These are phyloP conservation scores for Raphanus raphanistrum DNA, from an alignment of 345 rosid genomes.

Conservation along the genomic window DNA sequence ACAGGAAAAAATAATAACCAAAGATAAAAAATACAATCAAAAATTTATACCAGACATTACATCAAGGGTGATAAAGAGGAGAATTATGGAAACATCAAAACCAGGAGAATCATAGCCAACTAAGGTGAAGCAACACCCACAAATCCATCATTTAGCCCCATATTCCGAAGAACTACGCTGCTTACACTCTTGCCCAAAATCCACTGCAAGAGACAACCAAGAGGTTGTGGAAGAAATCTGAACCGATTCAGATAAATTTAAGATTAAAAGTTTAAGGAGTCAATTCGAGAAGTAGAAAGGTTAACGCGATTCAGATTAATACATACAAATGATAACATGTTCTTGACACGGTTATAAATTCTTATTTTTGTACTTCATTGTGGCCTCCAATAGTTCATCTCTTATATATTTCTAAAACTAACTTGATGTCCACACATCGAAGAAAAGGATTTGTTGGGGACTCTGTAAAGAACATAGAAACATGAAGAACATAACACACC, in stretches of 20 bases:
- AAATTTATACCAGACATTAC: neutral
- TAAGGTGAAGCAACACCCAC: conserved; percentile 95
- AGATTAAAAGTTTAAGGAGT: no score
- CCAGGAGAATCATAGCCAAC: conserved; percentile 95
- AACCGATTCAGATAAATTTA: no score
- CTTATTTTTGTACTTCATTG: conserved; percentile 54
- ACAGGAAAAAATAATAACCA: conserved; percentile 28
- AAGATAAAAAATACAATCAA: neutral
- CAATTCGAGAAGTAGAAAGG: no score
- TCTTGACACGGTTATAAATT: no score
- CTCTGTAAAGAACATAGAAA: conserved; percentile 83
- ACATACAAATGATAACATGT: no score
- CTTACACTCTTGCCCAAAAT: conserved; percentile 85
- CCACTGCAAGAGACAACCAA: conserved; percentile 99
- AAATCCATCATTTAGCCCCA: conserved; percentile 77
- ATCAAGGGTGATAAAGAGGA: conserved; percentile 1
- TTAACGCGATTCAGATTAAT: no score
- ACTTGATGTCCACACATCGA: conserved; percentile 76
- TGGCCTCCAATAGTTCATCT: conserved; percentile 86
- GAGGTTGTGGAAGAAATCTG: no score
- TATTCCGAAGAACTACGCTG: conserved; percentile 60
- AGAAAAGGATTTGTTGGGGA: conserved; percentile 90
- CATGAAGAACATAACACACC: conserved; percentile 44
- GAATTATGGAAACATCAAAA: conserved; percentile 21
- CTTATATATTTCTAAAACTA: conserved; percentile 69